These are phyloP conservation scores for Phaeosphaeria sp. DNA, from an alignment of 2,329 filamentous ascomycete species.

Conservation along the genomic window DNA sequence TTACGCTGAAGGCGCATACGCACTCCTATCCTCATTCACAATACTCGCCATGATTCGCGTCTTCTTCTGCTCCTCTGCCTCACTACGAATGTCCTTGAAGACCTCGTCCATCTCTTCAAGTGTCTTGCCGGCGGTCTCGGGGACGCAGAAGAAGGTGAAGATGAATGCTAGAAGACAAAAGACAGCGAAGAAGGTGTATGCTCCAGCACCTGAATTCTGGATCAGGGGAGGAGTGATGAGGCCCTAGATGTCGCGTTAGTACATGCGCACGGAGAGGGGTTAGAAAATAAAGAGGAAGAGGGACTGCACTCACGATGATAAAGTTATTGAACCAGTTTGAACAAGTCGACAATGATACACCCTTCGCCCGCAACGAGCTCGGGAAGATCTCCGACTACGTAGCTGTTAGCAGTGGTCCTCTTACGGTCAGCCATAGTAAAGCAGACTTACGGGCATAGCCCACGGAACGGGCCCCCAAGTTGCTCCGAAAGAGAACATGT, in stretches of 20 bases:
- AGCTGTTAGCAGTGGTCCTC: too few relatives aligned
- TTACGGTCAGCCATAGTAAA: too few relatives aligned
- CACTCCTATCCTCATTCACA: constrained; percentile 25
- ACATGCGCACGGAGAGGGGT: background rate
- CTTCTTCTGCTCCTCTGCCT: constrained; percentile 43
- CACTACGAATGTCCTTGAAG: constrained; percentile 45
- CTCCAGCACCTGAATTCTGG: constrained; percentile 60
- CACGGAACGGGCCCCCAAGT: constrained; percentile 63
- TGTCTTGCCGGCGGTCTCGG: constrained; percentile 44
- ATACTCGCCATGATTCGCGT: constrained; percentile 41
- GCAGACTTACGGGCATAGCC: constrained; percentile 55
- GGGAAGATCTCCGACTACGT: constrained; percentile 74
- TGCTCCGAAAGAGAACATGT: constrained; percentile 68
- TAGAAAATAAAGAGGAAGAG: background rate
- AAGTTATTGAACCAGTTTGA: constrained; percentile 72
- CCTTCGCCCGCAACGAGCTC: constrained; percentile 66
- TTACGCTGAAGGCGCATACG: background rate
- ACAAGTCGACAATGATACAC: constrained; percentile 67
- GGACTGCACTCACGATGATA: constrained; percentile 53
- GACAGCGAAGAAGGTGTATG: constrained; percentile 48
- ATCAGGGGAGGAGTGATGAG: constrained; percentile 71
- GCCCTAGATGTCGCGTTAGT: constrained; percentile 50
- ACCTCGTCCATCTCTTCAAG: constrained; percentile 49
- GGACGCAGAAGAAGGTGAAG: constrained; percentile 45
- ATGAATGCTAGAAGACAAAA: constrained; percentile 43